Conservation (phyloP, 257 asterid genomes). For the Lycium ferocissimum region DNA sequence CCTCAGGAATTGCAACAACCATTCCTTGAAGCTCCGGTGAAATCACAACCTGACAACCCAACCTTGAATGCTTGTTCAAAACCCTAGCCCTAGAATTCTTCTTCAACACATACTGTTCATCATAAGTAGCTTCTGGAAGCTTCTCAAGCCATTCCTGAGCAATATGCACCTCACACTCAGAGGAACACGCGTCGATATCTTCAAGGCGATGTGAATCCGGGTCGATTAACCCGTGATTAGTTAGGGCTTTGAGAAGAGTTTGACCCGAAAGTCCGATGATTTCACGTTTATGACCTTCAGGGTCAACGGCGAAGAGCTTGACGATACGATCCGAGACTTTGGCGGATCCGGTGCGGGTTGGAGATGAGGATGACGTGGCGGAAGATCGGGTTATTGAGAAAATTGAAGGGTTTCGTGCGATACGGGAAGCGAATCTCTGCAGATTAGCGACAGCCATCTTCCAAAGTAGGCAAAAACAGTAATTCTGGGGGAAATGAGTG, state of each 20-base stretch:
- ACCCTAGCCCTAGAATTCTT: slow-evolving; percentile 67
- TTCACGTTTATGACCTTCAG: slow-evolving; percentile 70
- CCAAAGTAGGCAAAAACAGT: neutral
- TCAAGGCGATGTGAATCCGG: slow-evolving; percentile 94
- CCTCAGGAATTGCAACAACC: slow-evolving; percentile 55
- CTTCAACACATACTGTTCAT: slow-evolving; percentile 55
- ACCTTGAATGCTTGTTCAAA: slow-evolving; percentile 55
- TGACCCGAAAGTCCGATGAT: slow-evolving; percentile 79
- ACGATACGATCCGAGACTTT: slow-evolving; percentile 93
- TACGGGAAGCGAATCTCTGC: slow-evolving; percentile 47
- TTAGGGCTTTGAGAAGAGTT: slow-evolving; percentile 82
- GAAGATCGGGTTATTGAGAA: slow-evolving; percentile 44
- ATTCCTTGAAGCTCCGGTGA: slow-evolving; percentile 57
- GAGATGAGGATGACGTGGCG: slow-evolving; percentile 12
- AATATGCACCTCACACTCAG: slow-evolving; percentile 99
- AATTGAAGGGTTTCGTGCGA: slow-evolving; percentile 41
- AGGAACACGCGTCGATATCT: slow-evolving; percentile 94
- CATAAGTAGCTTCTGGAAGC: slow-evolving; percentile 73
- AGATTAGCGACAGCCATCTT: slow-evolving; percentile 48
- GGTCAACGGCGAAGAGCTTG: slow-evolving; percentile 77
- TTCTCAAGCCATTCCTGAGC: slow-evolving; percentile 98
- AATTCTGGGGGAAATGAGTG: neutral
- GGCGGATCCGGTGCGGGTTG: slow-evolving; percentile 53
- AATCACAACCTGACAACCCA: slow-evolving; percentile 59
- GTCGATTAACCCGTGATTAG: slow-evolving; percentile 77